Evolutionary conservation across 306 rosid species (phyloP), one percentile per base, ranked within the genome.

Genomic region (Vigna reflexopilosa): DNA sequence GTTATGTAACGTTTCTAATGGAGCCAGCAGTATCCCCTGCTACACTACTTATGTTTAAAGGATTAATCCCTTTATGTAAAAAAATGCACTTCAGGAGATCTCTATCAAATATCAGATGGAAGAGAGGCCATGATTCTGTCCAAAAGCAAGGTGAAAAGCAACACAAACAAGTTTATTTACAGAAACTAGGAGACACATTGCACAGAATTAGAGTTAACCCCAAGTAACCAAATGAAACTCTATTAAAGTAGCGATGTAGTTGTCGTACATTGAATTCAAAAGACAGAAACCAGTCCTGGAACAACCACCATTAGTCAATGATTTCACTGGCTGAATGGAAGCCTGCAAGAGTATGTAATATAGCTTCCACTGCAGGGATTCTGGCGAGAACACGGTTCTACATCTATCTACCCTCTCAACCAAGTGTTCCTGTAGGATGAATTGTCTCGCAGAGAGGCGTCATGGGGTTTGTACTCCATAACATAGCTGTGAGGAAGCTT

Each of bases 391-490:
- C 76, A 67, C 50, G 2, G 34, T 5, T 74, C 40, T 32, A 63
- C 50, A 26, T 72, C 85, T 87, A 93, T 72, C 85, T 87, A 93
- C 63, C 98, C 98, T 81, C 93, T 86, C 94, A 94, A 87, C 98
- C 98, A 92, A 56, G 98, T 90, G 87, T 94, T 94, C 76, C 98
- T 86, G 84, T 92, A 94, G 32, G 97, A 94, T 22, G 98, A 92
- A 80, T 94, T 90, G 83, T 94, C 98, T 17, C 92, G 90, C 80
- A 94, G 87, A 45, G 97, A 94, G 5, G 98, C 97, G 36, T 94
- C 95, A 26, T 90, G 97, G 17, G 95, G 92, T 88, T 92, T 94
- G 90, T 94, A 94, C 83, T 90, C 98, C 98, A 92, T 89, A 48
- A 94, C 86, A 71, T 94, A 94, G 84, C 93, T 70, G n/a, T 89